Evolutionary conservation across 768 basidiomycete genomes (phyloP).

Genomic region (Flagelloscypha sp.): DNA sequence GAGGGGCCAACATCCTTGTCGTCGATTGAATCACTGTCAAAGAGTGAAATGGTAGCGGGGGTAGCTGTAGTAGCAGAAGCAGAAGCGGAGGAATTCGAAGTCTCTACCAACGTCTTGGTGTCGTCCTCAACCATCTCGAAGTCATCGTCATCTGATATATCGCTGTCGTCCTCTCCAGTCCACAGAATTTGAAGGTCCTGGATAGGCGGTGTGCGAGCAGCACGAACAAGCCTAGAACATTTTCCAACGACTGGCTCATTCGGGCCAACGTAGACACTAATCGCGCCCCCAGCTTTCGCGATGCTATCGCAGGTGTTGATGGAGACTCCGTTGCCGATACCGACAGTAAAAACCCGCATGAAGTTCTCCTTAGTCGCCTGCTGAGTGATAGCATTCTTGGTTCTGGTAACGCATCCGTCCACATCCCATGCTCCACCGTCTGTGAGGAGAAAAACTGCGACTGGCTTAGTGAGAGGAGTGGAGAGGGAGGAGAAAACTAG

Average conservation of each 20-base stretch:
- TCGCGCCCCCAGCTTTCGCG: slow-evolving; percentile 33
- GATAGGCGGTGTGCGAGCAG: slow-evolving; percentile 28
- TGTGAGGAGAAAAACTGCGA: slow-evolving; percentile 35
- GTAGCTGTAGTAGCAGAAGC: too few species aligned
- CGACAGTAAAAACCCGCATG: slow-evolving; percentile 36
- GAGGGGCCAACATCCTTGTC: slow-evolving; percentile 1
- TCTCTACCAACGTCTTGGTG: too few species aligned
- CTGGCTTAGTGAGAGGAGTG: slow-evolving; percentile 19
- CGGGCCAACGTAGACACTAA: slow-evolving; percentile 26
- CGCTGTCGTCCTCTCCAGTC: too few species aligned
- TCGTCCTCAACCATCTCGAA: not conserved
- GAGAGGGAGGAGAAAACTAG: slow-evolving; percentile 21
- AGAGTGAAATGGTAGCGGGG: slow-evolving; percentile 1
- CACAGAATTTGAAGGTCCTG: slow-evolving; percentile 41
- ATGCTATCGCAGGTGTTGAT: slow-evolving; percentile 32
- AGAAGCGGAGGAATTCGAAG: too few species aligned
- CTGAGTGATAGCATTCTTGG: slow-evolving; percentile 17
- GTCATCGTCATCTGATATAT: too few species aligned
- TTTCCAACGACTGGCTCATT: slow-evolving; percentile 30
- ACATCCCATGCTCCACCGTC: slow-evolving; percentile 26
- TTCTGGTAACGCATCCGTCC: slow-evolving; percentile 7
- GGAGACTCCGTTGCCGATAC: slow-evolving; percentile 33
- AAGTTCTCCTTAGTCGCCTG: slow-evolving; percentile 1
- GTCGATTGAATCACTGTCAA: not conserved
- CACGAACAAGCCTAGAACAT: slow-evolving; percentile 29